Conservation (phyloP, 805 yeast species). For the Ogataea nakhonphanomensis region DNA sequence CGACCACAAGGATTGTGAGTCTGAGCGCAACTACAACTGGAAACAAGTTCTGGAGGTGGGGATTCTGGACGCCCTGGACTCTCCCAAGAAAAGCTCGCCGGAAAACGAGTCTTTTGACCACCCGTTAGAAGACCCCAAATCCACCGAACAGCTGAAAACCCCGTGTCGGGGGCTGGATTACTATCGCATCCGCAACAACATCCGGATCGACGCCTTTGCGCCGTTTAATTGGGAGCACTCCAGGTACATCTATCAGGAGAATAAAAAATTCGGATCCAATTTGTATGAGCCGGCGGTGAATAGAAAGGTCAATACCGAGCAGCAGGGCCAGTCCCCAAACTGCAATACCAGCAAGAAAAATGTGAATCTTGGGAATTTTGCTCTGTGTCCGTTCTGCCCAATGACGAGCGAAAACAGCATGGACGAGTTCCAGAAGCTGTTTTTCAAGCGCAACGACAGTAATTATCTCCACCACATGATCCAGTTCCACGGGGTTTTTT, state of each 20-base stretch:
- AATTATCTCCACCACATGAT: conserved; percentile 32
- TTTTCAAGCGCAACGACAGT: conserved; percentile 30
- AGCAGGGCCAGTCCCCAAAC: not conserved
- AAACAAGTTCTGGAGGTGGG: conserved; percentile 6
- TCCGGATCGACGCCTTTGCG: conserved; percentile 15
- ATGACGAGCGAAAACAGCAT: conserved; percentile 16
- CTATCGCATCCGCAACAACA: conserved; percentile 15
- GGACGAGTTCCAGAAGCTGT: conserved; percentile 18
- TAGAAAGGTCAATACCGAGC: conserved; percentile 12
- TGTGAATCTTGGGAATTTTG: conserved; percentile 24
- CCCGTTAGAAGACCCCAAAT: not conserved
- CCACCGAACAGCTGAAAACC: conserved; percentile 3
- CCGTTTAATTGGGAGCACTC: conserved; percentile 5
- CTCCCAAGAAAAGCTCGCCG: conserved; percentile 2
- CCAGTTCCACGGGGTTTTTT: conserved; percentile 32
- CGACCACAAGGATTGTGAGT: not conserved
- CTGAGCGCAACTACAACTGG: conserved; percentile 14
- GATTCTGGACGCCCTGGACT: conserved; percentile 2
- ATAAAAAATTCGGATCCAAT: conserved; percentile 17
- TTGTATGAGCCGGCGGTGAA: conserved; percentile 25
- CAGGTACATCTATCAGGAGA: conserved; percentile 14
- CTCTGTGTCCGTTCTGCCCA: conserved; percentile 30
- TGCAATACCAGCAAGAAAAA: conserved; percentile 6
- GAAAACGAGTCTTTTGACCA: not conserved
- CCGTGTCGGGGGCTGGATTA: conserved; percentile 16